A percentile compares a stretch with the other conserved stretches of the same genome.
Conservation (phyloP, 2,329 filamentous ascomycete species). For the Pseudopyrenochaeta lycopersici region DNA sequence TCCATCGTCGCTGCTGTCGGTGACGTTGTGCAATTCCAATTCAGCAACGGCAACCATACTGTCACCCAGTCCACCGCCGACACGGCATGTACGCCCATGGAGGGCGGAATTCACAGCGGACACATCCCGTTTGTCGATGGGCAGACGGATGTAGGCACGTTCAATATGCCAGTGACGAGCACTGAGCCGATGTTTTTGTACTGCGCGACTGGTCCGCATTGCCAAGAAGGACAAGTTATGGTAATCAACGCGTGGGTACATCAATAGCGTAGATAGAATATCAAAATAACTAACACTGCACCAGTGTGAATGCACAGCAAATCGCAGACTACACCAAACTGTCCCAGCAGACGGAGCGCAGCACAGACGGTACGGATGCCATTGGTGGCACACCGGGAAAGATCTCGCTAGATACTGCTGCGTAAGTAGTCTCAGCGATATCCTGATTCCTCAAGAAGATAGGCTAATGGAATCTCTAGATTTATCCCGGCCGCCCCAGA, state of each 20-base stretch:
- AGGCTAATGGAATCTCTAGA: conserved; percentile 10
- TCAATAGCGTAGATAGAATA: background rate
- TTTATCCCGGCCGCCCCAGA: conserved; percentile 35
- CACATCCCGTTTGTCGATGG: conserved; percentile 41
- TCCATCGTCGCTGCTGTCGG: conserved; percentile 35
- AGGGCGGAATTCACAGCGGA: conserved; percentile 38
- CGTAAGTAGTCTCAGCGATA: conserved; percentile 21
- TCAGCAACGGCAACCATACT: conserved; percentile 44
- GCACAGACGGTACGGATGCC: conserved; percentile 30
- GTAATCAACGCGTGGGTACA: conserved; percentile 31
- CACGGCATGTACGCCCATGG: conserved; percentile 36
- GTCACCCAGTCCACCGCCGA: conserved; percentile 38
- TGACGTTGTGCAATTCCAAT: conserved; percentile 43
- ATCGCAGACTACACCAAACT: conserved; percentile 38
- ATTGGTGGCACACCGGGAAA: conserved; percentile 31
- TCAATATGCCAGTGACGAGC: conserved; percentile 40
- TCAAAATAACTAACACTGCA: background rate
- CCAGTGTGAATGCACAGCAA: conserved; percentile 27
- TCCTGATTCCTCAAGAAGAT: background rate
- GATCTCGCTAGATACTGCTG: conserved; percentile 33
- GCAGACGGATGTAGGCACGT: conserved; percentile 40
- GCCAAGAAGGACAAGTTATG: conserved; percentile 41
- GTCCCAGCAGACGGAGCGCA: conserved; percentile 30
- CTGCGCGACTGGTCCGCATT: conserved; percentile 43
- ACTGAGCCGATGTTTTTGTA: conserved; percentile 43